Evolutionary conservation across 306 rosid species (phyloP).

Genomic region (Pyrus pyrifolia): DNA sequence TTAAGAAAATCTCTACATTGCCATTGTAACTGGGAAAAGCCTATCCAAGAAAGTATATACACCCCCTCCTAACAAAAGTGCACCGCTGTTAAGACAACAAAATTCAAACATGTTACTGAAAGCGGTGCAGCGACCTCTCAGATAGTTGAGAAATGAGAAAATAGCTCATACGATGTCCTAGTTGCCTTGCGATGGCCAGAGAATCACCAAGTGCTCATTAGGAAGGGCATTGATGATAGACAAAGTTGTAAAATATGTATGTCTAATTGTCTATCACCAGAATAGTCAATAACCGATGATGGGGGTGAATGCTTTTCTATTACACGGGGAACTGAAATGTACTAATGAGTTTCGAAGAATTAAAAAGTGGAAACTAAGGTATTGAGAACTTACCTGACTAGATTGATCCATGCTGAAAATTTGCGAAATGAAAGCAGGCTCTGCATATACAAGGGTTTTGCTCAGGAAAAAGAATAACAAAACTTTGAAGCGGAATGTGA

Average conservation of each 20-base stretch:
- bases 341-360: background rate
- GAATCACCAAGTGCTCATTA: background rate
- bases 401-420: constrained; percentile 93
- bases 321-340: background rate
- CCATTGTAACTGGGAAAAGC: constrained; percentile 78
- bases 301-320: background rate
- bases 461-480: background rate
- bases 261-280: background rate
- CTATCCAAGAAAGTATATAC: constrained; percentile 78
- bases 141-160: background rate
- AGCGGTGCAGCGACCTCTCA: background rate
- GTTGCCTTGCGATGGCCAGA: background rate
- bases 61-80: constrained; percentile 82
- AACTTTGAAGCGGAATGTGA: background rate
- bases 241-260: too few species aligned
- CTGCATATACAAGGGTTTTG: constrained; percentile 28
- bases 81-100: constrained; percentile 54
- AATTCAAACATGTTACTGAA: background rate
- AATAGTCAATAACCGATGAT: background rate
- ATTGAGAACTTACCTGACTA: constrained; percentile 44
- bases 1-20: constrained; percentile 40
- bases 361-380: background rate
- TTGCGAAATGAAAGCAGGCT: constrained; percentile 84
- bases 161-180: background rate
- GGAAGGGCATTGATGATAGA: background rate